phyloP scores from a whole-genome alignment of 176 grass and related monocot species.

The Carex kokanica region DNA sequence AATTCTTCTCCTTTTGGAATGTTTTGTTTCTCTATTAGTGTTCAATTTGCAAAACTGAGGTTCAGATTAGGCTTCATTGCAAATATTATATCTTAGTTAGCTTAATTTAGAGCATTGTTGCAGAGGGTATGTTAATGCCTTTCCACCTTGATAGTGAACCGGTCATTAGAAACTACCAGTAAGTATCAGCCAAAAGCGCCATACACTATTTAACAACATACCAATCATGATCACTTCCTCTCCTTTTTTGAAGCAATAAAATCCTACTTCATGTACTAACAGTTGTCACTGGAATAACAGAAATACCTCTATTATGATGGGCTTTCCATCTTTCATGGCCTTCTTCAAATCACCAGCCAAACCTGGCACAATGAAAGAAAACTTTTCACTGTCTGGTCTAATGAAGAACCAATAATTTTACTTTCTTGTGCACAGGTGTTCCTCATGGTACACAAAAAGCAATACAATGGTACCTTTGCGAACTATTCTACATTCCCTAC shows the following conservation, averaged over 20 bases:
- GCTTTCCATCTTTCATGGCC: constrained; percentile 99
- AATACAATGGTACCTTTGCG: constrained; percentile 62
- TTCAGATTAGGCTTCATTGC: neutral
- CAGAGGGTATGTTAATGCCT: neutral
- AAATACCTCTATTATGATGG: constrained; percentile 94
- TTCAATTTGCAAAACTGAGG: neutral
- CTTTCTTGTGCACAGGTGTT: neutral
- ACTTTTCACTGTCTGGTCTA: neutral
- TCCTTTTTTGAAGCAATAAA: neutral
- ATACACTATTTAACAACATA: neutral
- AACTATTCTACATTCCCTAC: constrained; percentile 96
- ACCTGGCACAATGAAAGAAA: constrained; percentile 36
- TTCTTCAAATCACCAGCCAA: constrained; percentile 99
- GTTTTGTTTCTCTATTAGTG: neutral
- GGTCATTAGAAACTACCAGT: neutral
- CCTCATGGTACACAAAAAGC: neutral
- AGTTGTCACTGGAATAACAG: neutral
- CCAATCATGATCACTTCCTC: neutral
- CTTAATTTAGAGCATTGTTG: neutral
- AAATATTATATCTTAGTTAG: neutral
- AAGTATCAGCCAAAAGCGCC: neutral
- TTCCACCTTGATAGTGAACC: neutral
- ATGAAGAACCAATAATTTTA: neutral
- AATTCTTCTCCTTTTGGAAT: neutral
- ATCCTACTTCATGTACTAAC: neutral